phyloP scores from a whole-genome alignment of 768 basidiomycete genomes.

The Amanita phalloides region DNA sequence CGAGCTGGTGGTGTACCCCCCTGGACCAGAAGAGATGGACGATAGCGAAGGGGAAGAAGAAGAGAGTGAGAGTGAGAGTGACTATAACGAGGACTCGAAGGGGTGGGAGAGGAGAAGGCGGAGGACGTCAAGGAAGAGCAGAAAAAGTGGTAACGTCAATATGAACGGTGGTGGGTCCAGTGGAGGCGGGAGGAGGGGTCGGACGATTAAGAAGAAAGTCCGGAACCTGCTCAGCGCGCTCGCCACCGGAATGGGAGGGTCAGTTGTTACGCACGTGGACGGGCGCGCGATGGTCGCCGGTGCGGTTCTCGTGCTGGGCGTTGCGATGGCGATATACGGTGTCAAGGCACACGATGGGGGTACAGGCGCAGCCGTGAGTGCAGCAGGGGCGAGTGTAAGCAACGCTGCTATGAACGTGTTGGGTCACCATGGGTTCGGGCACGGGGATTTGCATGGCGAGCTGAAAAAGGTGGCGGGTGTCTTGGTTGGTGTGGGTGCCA shows the following conservation, averaged over 20 bases:
- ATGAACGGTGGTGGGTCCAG: no score
- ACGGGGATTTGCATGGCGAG: slow-evolving; percentile 16
- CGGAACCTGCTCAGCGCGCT: background rate
- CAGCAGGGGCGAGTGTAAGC: slow-evolving; percentile 6
- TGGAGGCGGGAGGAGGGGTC: slow-evolving; percentile 6
- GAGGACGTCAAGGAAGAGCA: slow-evolving; percentile 3
- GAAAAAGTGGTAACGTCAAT: background rate
- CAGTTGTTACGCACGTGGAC: slow-evolving; percentile 16
- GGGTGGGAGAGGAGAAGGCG: slow-evolving; percentile 6
- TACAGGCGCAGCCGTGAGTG: background rate
- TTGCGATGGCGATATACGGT: slow-evolving; percentile 56
- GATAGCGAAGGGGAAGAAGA: slow-evolving; percentile 12
- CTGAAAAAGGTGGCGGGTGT: slow-evolving; percentile 18
- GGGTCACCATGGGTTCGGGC: slow-evolving; percentile 11
- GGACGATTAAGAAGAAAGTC: slow-evolving; percentile 1
- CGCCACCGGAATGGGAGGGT: background rate
- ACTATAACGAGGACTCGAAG: background rate
- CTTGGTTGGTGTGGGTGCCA: slow-evolving; percentile 9
- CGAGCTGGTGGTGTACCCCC: slow-evolving; percentile 47
- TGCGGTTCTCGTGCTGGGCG: slow-evolving; percentile 57
- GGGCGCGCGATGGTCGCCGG: slow-evolving; percentile 45
- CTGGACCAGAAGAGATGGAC: slow-evolving; percentile 22
- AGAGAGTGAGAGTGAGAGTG: background rate
- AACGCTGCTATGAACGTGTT: slow-evolving; percentile 9
- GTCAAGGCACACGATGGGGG: slow-evolving; percentile 19